These are phyloP conservation scores for Anisodus tanguticus DNA, from an alignment of 257 asterid species.

Conservation along the genomic window DNA sequence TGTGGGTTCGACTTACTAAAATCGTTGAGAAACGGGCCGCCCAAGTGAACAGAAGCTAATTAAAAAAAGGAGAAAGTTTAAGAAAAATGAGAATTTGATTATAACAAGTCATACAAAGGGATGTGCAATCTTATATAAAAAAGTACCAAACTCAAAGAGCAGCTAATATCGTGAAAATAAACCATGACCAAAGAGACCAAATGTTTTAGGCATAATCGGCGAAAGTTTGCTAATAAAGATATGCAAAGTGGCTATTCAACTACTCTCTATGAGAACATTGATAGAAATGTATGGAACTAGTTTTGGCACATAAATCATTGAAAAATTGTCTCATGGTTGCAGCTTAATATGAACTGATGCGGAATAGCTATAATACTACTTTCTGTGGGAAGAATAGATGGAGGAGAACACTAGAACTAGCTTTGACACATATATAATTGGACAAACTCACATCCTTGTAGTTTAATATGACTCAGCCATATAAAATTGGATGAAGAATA, in stretches of 20 bases:
- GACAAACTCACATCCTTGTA: not conserved
- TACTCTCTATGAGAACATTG: not conserved
- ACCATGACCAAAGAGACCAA: not conserved
- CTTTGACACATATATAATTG: conserved; percentile 1
- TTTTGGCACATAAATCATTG: not conserved
- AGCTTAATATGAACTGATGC: not conserved
- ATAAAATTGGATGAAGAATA: not conserved
- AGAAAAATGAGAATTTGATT: conserved; percentile 2
- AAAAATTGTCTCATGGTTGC: not conserved
- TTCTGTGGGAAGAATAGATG: not conserved
- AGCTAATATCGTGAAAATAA: not conserved
- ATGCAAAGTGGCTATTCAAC: not conserved
- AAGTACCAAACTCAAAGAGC: not conserved
- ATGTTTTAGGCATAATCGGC: not conserved
- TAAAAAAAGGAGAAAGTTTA: not conserved
- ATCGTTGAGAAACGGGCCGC: not conserved
- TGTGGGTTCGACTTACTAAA: not conserved
- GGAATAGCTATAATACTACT: not conserved
- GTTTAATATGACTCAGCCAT: not conserved
- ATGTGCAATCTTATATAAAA: not conserved
- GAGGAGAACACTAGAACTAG: not conserved
- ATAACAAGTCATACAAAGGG: not conserved
- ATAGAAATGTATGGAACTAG: not conserved
- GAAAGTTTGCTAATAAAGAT: not conserved
- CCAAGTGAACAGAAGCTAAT: not conserved